phyloP scores from a whole-genome alignment of 805 yeast species.

The Wickerhamomyces bisporus region DNA sequence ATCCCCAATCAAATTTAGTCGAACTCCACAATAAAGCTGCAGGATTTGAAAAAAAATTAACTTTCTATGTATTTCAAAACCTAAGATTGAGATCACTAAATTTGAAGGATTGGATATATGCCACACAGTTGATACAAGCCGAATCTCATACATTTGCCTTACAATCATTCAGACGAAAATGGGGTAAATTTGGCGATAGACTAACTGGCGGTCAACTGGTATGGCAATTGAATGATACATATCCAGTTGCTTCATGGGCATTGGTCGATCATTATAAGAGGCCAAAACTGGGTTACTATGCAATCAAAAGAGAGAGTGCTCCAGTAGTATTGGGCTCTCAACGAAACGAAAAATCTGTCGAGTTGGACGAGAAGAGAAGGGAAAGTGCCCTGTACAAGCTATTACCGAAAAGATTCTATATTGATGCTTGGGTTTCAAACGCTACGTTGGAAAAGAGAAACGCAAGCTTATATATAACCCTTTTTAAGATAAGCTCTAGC shows the following conservation, averaged over 20 bases:
- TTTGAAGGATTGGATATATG: slow-evolving; percentile 40
- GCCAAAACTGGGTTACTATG: slow-evolving; percentile 44
- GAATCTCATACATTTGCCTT: slow-evolving; percentile 45
- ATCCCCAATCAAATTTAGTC: slow-evolving; percentile 39
- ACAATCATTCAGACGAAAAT: slow-evolving; percentile 41
- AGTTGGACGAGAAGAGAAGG: slow-evolving; percentile 6
- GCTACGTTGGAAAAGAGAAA: background rate
- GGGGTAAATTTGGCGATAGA: slow-evolving; percentile 34
- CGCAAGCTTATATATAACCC: slow-evolving; percentile 4
- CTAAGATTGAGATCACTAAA: slow-evolving; percentile 31
- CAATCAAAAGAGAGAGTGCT: slow-evolving; percentile 37
- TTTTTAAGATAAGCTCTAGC: slow-evolving; percentile 7
- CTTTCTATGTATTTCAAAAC: slow-evolving; percentile 42
- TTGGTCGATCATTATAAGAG: slow-evolving; percentile 36
- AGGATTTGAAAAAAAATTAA: slow-evolving; percentile 41
- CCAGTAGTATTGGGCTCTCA: slow-evolving; percentile 20
- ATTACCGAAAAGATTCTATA: slow-evolving; percentile 3
- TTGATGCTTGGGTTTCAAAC: slow-evolving; percentile 13
- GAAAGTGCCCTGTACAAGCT: slow-evolving; percentile 5
- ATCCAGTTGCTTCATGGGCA: slow-evolving; percentile 52
- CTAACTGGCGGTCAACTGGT: slow-evolving; percentile 42
- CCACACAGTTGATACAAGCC: slow-evolving; percentile 48
- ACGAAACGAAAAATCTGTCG: slow-evolving; percentile 11
- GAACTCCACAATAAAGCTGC: slow-evolving; percentile 46
- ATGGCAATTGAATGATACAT: slow-evolving; percentile 52